Evolutionary conservation across 305 asterid genomes (phyloP), one percentile per base, ranked within the genome.

Genomic region (Fraxinus velutina): DNA sequence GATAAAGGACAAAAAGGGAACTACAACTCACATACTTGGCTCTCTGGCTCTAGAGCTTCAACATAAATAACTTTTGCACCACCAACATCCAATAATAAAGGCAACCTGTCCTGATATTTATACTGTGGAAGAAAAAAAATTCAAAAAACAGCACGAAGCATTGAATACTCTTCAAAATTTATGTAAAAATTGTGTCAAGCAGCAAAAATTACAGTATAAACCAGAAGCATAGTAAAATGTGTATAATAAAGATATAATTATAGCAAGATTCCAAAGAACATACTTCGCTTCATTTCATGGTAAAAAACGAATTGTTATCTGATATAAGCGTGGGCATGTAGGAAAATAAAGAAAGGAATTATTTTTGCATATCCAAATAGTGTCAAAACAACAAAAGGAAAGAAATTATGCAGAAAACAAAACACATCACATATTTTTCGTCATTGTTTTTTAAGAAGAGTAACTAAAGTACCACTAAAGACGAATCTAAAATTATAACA

Each of bases 71-170:
- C 91, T 81, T 85, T 86, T 78, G 92, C 97, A 82, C 98, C 93
- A 22, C 93, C 90, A 15, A 88, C 88, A 79, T 96, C 93, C 89
- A 94, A 87, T 52, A 96, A 86, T 81, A 88, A 64, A 84, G 80
- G 90, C 87, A 96, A 89, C 90, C 87, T 92, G 82, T 90, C 94
- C 88, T 89, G 89, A 83, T 88, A 90, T 85, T 90, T 93, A 85
- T 96, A 94, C 98, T 95, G 92, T 78, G 68, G 85, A 75, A 73
- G 55, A 68, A 75, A 70, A 85, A 85, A 79, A 79, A 62, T 6
- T 52, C 19, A 29, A 33, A 71, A 71, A 71, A 71, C 24, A 71
- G 27, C 44, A 32, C 32, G 76, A 71, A 32, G 76, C 73, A 75
- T 77, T 76, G 60, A 34, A 33, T 62, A 72, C 39, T 71, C 74